Base-by-base conservation (phyloP, 2,329 filamentous ascomycete species). In the Clonostachys rosea region DNA sequence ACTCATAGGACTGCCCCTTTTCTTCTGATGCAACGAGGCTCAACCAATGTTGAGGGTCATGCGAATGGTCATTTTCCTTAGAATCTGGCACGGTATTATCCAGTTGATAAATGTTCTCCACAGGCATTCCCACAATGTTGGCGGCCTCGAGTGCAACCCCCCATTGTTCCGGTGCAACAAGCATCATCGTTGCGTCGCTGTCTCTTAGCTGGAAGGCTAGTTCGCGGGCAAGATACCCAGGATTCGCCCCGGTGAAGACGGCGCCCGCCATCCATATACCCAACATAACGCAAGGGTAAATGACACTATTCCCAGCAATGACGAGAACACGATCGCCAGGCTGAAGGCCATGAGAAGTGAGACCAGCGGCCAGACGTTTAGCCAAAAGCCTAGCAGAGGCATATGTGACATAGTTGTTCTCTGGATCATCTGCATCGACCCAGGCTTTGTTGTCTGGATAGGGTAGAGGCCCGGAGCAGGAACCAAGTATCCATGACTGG, bases 211-310 rank as follows among this genome's bases (percentile, higher is more conserved):
- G 89, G 62, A 88, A 86, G 7, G 83, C 85, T 42, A 95, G 65
- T 64, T 94, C 89, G 17, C 86, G 71, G 0, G 80, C 70, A 1
- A 88, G 83, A 46, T 60, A 90, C 6, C 73, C 75, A 1, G 86
- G 86, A 50, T 89, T 90, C 2, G 86, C 86, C 24, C 87, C 88
- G 0, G 84, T 87, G 67, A 92, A 92, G 46, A 92, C 70, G 2
- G 86, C 87, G 5, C 87, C 87, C 0, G 88, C 86, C 81, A 90
- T 90, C 44, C 90, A 73, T 17, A 87, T 74, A 14, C 88, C 88
- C 63, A 90, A 73, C 46, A 91, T 80, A 2, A 88, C 70, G 1
- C 80, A 71, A 0, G 88, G 85, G 59, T 85, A 89, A 68, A 86
- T 89, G 13, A 92, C 64, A 54, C 78, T 84, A 64, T 91, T 92